A percentile compares a stretch with the other conserved stretches of the same genome.
Conservation (phyloP, 139 green algal genomes). For the Raphidocelis subcapitata region DNA sequence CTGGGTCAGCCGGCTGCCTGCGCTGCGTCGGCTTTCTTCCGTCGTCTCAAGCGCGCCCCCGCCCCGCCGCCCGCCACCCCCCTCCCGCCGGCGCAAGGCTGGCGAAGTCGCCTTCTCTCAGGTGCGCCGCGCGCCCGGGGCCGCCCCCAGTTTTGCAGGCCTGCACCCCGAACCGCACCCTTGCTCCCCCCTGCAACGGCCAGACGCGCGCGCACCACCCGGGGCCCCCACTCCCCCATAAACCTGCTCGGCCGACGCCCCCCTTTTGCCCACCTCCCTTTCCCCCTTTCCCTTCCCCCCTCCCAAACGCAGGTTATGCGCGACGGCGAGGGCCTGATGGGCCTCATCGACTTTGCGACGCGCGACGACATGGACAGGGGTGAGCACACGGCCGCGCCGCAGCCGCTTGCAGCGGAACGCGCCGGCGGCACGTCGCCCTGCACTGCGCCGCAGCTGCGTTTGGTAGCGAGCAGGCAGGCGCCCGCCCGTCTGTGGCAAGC, state of each 20-base stretch:
- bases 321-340: slow-evolving; percentile 54
- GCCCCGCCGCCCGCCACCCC: no score
- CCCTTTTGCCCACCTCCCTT: background rate
- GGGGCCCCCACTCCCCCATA: background rate
- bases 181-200: background rate
- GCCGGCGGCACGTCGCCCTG: no score
- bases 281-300: background rate
- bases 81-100: slow-evolving; percentile 54
- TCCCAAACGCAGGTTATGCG: slow-evolving; percentile 54
- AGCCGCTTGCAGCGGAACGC: no score
- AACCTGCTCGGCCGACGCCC: no score
- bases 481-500: no score
- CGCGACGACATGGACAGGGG: slow-evolving; percentile 64
- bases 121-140: slow-evolving; percentile 16
- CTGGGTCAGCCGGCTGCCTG: no score
- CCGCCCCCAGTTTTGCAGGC: background rate
- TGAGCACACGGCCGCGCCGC: no score
- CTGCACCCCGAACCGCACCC: background rate
- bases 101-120: slow-evolving; percentile 64
- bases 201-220: background rate
- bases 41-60: no score
- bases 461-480: no score
- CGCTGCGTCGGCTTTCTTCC: no score
- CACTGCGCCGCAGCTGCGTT: no score
- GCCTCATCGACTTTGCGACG: slow-evolving; percentile 62